Conservation (phyloP, 164 flowering plant genomes). For the Houttuynia cordata region DNA sequence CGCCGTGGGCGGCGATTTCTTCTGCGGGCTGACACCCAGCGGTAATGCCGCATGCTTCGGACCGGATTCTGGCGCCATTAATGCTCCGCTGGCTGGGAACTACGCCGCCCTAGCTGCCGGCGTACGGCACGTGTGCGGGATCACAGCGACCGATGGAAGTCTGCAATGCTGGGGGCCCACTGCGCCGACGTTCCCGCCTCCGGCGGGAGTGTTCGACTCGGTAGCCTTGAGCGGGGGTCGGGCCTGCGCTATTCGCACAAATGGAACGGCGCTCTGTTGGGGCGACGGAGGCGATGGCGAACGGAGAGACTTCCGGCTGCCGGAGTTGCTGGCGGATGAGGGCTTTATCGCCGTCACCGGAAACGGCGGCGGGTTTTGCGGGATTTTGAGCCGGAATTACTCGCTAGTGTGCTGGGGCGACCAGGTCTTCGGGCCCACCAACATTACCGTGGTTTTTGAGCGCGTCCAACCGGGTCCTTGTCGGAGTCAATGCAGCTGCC, state of each 20-base stretch:
- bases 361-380: conserved; percentile 50
- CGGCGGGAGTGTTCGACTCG: conserved; percentile 28
- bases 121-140: conserved; percentile 45
- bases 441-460: conserved; percentile 19
- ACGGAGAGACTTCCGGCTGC: conserved; percentile 24
- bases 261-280: conserved; percentile 62
- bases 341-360: conserved; percentile 33
- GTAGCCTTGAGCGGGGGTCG: conserved; percentile 58
- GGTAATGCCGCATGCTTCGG: conserved; percentile 33
- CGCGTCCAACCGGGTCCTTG: conserved; percentile 59
- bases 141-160: conserved; percentile 16
- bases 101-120: conserved; percentile 48
- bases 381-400: conserved; percentile 22
- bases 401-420: conserved; percentile 67
- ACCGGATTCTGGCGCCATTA: conserved; percentile 1
- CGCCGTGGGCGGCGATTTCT: conserved; percentile 51
- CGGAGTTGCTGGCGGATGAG: conserved; percentile 15
- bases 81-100: conserved; percentile 15
- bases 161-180: conserved; percentile 61
- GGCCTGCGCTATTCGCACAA: conserved; percentile 34
- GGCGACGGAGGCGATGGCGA: conserved; percentile 15
- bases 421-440: conserved; percentile 10
- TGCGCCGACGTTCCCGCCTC: conserved; percentile 7
- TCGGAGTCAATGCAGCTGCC: conserved; percentile 12
- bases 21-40: conserved; percentile 41